Percentiles rank a stretch among this genome's conserved stretches.
Conservation (phyloP, 257 asterid species). For the Vinca minor region DNA sequence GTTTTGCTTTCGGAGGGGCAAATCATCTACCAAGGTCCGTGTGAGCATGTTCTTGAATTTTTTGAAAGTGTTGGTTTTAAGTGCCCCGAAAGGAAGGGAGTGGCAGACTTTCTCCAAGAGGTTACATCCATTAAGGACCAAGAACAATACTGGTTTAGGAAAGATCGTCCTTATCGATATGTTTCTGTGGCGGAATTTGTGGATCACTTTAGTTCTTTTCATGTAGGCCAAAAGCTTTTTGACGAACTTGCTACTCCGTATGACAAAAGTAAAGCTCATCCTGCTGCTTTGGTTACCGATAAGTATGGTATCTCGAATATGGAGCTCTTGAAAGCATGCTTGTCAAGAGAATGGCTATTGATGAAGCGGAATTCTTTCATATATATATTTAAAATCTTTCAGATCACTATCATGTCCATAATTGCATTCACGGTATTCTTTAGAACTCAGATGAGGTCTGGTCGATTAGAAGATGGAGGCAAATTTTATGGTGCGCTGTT, state of each 20-base stretch:
- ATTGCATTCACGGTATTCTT: conserved; percentile 83
- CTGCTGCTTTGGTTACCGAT: conserved; percentile 84
- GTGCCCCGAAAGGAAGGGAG: conserved; percentile 92
- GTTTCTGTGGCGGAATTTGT: conserved; percentile 64
- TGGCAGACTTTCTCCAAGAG: conserved; percentile 92
- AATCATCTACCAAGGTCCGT: conserved; percentile 85
- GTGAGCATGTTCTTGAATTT: conserved; percentile 70
- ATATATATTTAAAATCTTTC: conserved; percentile 77
- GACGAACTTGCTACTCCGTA: conserved; percentile 72
- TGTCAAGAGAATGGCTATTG: conserved; percentile 86
- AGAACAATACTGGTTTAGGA: conserved; percentile 80
- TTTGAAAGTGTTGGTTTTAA: conserved; percentile 78
- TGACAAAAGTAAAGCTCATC: conserved; percentile 60
- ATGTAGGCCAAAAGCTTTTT: conserved; percentile 48
- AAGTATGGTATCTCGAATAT: conserved; percentile 77
- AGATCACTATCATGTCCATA: conserved; percentile 82
- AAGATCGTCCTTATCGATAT: conserved; percentile 50
- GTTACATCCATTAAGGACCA: conserved; percentile 87
- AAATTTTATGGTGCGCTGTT: conserved; percentile 80
- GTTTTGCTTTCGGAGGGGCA: conserved; percentile 82
- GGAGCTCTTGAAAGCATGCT: conserved; percentile 67
- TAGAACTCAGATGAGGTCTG: conserved; percentile 73
- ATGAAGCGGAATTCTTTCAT: conserved; percentile 73
- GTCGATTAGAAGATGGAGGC: conserved; percentile 58
- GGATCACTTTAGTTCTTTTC: conserved; percentile 56